phyloP scores from a whole-genome alignment of 176 grass and related monocot genomes.

The Aegilops speltoides region DNA sequence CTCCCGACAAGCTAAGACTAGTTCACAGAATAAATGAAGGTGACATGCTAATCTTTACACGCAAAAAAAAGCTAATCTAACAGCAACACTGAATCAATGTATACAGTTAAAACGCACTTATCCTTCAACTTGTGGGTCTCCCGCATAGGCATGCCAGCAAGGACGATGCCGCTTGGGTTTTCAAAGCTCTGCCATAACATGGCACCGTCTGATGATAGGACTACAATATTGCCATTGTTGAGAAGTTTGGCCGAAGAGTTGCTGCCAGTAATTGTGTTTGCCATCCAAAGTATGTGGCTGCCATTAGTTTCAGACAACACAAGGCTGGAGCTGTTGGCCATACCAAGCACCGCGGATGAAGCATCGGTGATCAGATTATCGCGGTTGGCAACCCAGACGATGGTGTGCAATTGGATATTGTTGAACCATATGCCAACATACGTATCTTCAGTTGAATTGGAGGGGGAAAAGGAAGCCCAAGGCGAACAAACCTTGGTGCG shows the following conservation, averaged over 20 bases:
- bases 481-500: not conserved
- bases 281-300: constrained; percentile 18
- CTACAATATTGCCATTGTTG: constrained; percentile 28
- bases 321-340: constrained; percentile 19
- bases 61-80: too few species aligned
- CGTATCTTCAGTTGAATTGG: constrained; percentile 16
- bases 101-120: too few species aligned
- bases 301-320: constrained; percentile 7
- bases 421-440: constrained; percentile 43
- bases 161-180: constrained; percentile 8
- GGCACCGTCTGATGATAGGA: not conserved
- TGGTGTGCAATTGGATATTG: not conserved
- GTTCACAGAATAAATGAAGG: too few species aligned
- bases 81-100: too few species aligned
- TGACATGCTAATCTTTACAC: too few species aligned
- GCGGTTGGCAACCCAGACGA: constrained; percentile 33
- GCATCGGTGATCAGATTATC: not conserved
- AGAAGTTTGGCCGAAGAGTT: constrained; percentile 21
- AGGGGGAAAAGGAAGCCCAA: constrained; percentile 25
- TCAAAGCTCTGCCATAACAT: constrained; percentile 48
- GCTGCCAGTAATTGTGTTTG: not conserved
- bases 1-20: too few species aligned
- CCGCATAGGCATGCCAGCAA: constrained; percentile 34
- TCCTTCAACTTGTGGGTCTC: constrained; percentile 28
- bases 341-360: not conserved